These are phyloP conservation scores for Mangifera indica DNA, from an alignment of 345 rosid genomes.

Conservation along the genomic window DNA sequence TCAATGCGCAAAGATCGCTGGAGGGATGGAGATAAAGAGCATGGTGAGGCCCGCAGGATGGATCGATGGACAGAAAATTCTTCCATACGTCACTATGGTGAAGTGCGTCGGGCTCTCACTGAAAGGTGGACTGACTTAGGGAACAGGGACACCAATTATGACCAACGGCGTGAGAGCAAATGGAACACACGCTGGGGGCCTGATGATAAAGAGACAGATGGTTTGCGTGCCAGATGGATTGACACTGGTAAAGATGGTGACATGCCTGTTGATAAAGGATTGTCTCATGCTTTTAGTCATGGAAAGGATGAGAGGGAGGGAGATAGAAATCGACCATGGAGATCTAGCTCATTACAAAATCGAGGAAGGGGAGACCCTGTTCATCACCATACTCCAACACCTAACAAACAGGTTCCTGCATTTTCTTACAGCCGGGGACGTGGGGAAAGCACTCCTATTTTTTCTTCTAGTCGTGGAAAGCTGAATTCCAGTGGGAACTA, in stretches of 20 bases:
- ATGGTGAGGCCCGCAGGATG: slow-evolving; percentile 56
- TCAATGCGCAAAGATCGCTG: slow-evolving; percentile 67
- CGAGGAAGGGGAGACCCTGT: slow-evolving; percentile 76
- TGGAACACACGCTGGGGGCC: slow-evolving; percentile 99
- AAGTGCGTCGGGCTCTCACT: slow-evolving; percentile 64
- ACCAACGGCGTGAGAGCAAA: slow-evolving; percentile 92
- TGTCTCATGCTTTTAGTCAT: slow-evolving; percentile 46
- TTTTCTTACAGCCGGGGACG: slow-evolving; percentile 68
- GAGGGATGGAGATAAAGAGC: slow-evolving; percentile 83
- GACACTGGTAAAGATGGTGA: slow-evolving; percentile 75
- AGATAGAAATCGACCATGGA: slow-evolving; percentile 78
- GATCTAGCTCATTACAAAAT: slow-evolving; percentile 58
- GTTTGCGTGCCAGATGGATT: slow-evolving; percentile 51
- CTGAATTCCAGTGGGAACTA: slow-evolving; percentile 51
- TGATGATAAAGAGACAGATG: slow-evolving; percentile 63
- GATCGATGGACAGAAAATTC: slow-evolving; percentile 84
- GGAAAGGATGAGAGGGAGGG: slow-evolving; percentile 67
- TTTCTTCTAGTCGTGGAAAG: slow-evolving; percentile 72
- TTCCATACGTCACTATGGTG: slow-evolving; percentile 58
- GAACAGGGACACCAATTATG: slow-evolving; percentile 65
- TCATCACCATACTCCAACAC: slow-evolving; percentile 50
- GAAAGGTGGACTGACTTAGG: slow-evolving; percentile 83
- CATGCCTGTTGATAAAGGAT: slow-evolving; percentile 51
- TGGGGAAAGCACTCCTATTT: slow-evolving; percentile 53
- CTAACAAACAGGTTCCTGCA: slow-evolving; percentile 62